phyloP scores from a whole-genome alignment of 768 basidiomycete species.

The Xerocomus potaroensis region DNA sequence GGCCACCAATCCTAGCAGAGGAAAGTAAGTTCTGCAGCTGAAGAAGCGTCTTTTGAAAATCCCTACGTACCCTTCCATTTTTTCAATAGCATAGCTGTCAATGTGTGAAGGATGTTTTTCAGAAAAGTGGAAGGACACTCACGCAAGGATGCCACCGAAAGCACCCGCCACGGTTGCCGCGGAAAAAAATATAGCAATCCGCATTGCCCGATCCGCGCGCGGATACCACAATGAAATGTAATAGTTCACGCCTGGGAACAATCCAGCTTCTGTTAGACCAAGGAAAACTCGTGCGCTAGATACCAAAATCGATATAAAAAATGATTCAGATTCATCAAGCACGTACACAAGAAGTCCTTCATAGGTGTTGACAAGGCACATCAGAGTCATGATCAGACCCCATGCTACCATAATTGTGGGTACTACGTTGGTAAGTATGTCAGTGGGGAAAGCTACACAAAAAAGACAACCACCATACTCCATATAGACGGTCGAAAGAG shows the following conservation, averaged over 20 bases:
- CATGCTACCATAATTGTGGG: constrained; percentile 37
- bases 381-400: constrained; percentile 37
- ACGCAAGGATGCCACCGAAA: constrained; percentile 49
- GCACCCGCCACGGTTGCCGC: constrained; percentile 54
- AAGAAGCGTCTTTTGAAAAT: constrained; percentile 9
- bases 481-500: constrained; percentile 34
- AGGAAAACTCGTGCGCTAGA: constrained; percentile 39
- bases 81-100: constrained; percentile 33
- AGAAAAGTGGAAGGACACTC: constrained; percentile 11
- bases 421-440: constrained; percentile 29
- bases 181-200: constrained; percentile 61
- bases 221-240: constrained; percentile 59
- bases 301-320: background rate
- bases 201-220: constrained; percentile 49
- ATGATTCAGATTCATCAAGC: background rate
- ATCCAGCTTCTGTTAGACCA: constrained; percentile 45
- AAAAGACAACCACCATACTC: constrained; percentile 21
- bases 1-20: constrained; percentile 20
- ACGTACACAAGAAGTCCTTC: constrained; percentile 30
- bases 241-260: constrained; percentile 40
- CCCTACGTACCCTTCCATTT: constrained; percentile 31
- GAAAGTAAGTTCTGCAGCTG: background rate
- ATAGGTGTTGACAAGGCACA: constrained; percentile 35
- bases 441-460: constrained; percentile 1
- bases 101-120: background rate